Percentiles rank a stretch among this genome's conserved stretches.
phyloP scores from a whole-genome alignment of 1,284 basidiomycete species.

The Sanghuangporus weigelae region DNA sequence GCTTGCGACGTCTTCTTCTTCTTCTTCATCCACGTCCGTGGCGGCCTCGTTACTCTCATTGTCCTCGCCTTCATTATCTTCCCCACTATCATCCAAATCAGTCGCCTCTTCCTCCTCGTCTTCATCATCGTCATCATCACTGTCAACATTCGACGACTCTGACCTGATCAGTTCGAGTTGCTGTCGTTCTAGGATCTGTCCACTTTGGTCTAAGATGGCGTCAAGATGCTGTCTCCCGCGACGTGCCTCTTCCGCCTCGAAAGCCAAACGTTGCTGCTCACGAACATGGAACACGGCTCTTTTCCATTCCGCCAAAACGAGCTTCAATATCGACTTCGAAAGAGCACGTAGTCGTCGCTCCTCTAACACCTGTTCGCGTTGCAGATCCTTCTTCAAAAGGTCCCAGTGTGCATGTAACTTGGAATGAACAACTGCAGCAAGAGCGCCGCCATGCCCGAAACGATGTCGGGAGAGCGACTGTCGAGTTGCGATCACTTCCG shows the following conservation, averaged over 20 bases:
- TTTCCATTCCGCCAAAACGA: constrained; percentile 83
- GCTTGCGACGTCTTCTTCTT: constrained; percentile 18
- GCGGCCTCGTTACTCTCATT: neutral
- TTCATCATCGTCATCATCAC: constrained; percentile 5
- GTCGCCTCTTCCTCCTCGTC: constrained; percentile 22
- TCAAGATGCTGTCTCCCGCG: constrained; percentile 82
- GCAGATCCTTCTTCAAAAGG: constrained; percentile 48
- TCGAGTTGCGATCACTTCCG: constrained; percentile 7
- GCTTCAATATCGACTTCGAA: constrained; percentile 65
- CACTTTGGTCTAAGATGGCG: constrained; percentile 87
- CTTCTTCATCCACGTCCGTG: constrained; percentile 17
- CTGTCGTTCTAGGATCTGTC: constrained; percentile 82
- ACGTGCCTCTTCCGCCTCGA: constrained; percentile 60
- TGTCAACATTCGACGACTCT: constrained; percentile 1
- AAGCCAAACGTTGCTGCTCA: constrained; percentile 54
- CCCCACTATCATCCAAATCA: constrained; percentile 3
- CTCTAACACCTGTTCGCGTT: constrained; percentile 56
- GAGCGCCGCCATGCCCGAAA: constrained; percentile 7
- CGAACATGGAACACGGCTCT: constrained; percentile 82
- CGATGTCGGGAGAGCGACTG: constrained; percentile 6
- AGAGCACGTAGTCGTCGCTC: constrained; percentile 64
- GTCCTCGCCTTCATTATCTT: neutral
- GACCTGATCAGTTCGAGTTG: constrained; percentile 54
- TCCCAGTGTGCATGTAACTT: constrained; percentile 64
- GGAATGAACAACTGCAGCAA: constrained; percentile 3